Conservation (phyloP, 2,329 filamentous ascomycete species). For the Trichothecium roseum region DNA sequence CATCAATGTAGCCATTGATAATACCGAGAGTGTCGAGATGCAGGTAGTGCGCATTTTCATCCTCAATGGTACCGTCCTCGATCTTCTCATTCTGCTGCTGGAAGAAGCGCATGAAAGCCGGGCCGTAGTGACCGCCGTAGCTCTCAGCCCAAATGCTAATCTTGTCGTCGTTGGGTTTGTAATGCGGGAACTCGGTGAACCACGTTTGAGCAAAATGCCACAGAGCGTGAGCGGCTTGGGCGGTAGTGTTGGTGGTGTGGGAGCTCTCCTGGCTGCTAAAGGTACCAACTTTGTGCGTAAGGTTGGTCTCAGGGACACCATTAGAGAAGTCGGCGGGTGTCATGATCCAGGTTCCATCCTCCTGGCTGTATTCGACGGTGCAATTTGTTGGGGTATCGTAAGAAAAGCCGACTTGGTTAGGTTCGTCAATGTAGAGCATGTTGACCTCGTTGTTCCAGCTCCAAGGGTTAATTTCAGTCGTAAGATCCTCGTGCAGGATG, state of each 20-base stretch:
- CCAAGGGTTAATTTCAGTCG: conserved; percentile 46
- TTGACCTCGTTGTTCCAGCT: conserved; percentile 49
- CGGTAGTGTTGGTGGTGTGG: conserved; percentile 36
- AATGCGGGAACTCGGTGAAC: conserved; percentile 46
- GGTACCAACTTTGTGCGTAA: conserved; percentile 24
- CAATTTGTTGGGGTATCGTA: conserved; percentile 56
- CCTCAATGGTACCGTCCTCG: conserved; percentile 14
- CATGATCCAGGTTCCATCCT: conserved; percentile 34
- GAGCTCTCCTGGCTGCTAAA: conserved; percentile 17
- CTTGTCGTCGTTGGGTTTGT: conserved; percentile 41
- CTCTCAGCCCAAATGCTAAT: conserved; percentile 59
- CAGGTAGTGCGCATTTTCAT: conserved; percentile 36
- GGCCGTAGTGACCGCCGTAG: conserved; percentile 61
- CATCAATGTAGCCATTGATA: conserved; percentile 60
- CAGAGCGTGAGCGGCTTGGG: conserved; percentile 42
- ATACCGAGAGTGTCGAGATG: conserved; percentile 55
- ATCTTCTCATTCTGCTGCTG: conserved; percentile 51
- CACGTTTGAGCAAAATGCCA: conserved; percentile 60
- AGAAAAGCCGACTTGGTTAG: conserved; percentile 58
- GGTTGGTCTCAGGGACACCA: conserved; percentile 22
- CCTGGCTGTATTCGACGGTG: conserved; percentile 41
- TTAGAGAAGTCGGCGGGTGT: conserved; percentile 23
- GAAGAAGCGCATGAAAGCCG: conserved; percentile 46
- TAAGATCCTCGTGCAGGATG: conserved; percentile 35
- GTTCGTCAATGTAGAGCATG: conserved; percentile 48